Base-by-base conservation (phyloP, 306 rosid species). In the Cajanus cajan region DNA sequence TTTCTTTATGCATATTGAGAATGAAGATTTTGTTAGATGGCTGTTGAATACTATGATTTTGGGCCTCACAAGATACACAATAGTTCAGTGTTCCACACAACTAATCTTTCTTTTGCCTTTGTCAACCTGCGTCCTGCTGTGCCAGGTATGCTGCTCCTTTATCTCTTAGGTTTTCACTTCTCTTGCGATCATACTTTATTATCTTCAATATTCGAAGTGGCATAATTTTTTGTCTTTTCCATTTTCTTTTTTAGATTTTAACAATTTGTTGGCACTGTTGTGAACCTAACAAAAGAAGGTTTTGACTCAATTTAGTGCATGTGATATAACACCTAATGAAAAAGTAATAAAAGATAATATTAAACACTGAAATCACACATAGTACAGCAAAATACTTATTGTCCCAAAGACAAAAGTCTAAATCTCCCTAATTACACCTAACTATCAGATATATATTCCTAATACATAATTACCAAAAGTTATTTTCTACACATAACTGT, bases 101-200 rank as follows among this genome's bases (percentile, higher is more conserved):
- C 90, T 12, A 68, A 77, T 16, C 93, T 92, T 45, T 90, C 96
- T 6, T 94, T 74, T 80, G 93, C 97, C 79, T 51, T 88, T 80
- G 98, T 94, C 73, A 92, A 94, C 72, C 87, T 92, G 4, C 97
- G 97, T 69, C 98, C 98, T 50, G 73, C 57, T 78, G 77, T 88
- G 85, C 93, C 95, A 25, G 98, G 98, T 90, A 91, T 50, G 45
- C 12, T 45, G 37, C 73, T 59, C 45, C 36, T 16, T 33, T 19
- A 9, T 18, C 18, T n/a, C 8, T 73, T 34, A 58, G n/a, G n/a
- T n/a, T n/a, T n/a, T 24, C 15, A 40, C 79, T 45, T 62, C 67
- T 66, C 50, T 68, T 16, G 19, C 21, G 11, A 55, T 62, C 64
- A 78, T 73, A 45, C 45, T n/a, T 40, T 51, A 33, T n/a, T n/a